Evolutionary conservation across 805 yeast species (phyloP).

Genomic region (Saturnispora sanitii): DNA sequence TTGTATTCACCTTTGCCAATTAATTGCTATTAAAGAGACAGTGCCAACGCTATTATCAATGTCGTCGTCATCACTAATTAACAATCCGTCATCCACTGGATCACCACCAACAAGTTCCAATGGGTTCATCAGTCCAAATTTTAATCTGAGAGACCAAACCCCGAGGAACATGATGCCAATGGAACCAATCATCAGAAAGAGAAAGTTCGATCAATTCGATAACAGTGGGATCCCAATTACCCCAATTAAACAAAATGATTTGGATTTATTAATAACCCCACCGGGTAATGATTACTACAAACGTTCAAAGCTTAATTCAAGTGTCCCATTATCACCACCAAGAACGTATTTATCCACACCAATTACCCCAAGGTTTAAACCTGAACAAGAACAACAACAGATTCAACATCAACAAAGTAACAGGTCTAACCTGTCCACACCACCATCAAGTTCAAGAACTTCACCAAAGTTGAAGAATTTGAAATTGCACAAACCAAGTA

Average conservation of each 20-base stretch:
- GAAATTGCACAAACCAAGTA: constrained; percentile 15
- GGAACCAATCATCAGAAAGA: neutral
- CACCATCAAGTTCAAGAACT: constrained; percentile 10
- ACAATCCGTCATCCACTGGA: neutral
- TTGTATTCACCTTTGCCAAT: too few relatives aligned
- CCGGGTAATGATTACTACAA: constrained; percentile 13
- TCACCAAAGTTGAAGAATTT: constrained; percentile 13
- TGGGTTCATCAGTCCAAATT: too few relatives aligned
- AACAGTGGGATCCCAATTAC: neutral
- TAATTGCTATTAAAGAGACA: too few relatives aligned
- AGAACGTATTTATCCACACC: constrained; percentile 13
- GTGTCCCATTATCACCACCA: constrained; percentile 26
- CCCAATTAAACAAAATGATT: constrained; percentile 6
- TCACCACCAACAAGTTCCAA: constrained; percentile 24
- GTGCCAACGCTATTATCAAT: neutral
- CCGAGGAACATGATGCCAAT: constrained; percentile 7
- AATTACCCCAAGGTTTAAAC: constrained; percentile 15
- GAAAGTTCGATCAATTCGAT: constrained; percentile 7
- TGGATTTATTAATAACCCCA: constrained; percentile 8
- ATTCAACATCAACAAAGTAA: neutral
- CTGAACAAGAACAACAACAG: neutral
- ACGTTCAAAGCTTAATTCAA: constrained; percentile 21
- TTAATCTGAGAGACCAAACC: too few relatives aligned
- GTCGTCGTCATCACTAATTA: neutral
- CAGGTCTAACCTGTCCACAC: neutral